phyloP scores from a whole-genome alignment of 2,329 filamentous ascomycete species.

The Colletotrichum sp. region DNA sequence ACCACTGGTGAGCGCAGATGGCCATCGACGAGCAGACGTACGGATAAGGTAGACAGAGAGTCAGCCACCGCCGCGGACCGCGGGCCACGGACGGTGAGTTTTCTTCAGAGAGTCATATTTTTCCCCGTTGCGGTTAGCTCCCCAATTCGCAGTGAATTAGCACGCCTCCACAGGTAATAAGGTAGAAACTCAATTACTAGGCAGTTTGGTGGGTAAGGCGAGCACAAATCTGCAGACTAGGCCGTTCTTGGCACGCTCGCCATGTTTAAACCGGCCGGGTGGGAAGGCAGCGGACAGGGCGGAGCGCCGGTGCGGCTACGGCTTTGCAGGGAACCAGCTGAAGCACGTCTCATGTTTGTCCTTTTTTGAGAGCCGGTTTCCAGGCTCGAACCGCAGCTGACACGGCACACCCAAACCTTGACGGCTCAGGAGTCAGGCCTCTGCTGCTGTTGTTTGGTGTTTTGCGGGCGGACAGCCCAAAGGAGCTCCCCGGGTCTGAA shows the following conservation, averaged over 20 bases:
- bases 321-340: not conserved
- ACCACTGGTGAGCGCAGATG: not conserved
- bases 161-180: constrained; percentile 1
- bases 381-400: not conserved
- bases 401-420: not conserved
- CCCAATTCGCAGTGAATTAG: not conserved
- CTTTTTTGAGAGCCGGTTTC: not conserved
- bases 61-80: not conserved
- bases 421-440: not conserved
- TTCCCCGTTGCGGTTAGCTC: constrained; percentile 5
- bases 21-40: not conserved
- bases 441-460: not conserved
- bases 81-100: not conserved
- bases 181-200: constrained; percentile 6
- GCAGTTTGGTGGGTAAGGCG: constrained; percentile 2
- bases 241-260: not conserved
- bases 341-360: not conserved
- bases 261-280: constrained; percentile 8
- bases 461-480: not conserved
- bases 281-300: constrained; percentile 6
- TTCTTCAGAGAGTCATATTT: not conserved
- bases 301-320: constrained; percentile 10
- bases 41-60: not conserved
- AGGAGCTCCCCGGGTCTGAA: not conserved
- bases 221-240: not conserved